Base-by-base conservation (phyloP, 2,329 filamentous ascomycete species). In the Dactylonectria macrodidyma region DNA sequence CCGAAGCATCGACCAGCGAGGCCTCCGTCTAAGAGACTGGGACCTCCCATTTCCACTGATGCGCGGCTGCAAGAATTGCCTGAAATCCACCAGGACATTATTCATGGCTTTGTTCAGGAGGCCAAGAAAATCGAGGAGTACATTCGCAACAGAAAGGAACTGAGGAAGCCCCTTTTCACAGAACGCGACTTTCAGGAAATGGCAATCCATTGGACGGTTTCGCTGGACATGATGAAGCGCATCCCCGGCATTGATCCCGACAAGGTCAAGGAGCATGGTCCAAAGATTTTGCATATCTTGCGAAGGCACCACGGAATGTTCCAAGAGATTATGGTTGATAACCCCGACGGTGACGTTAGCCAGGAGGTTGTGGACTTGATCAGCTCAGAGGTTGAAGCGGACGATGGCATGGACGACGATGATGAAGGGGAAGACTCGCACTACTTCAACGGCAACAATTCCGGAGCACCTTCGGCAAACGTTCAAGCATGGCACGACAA, bases 101-200 rank as follows among this genome's bases (percentile, higher is more conserved):
- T 95, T n/a, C 81, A 87, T 24, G 82, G 86, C 34, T 96, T 95
- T 76, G 85, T 94, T 24, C 77, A 81, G 1, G 85, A 89, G 52
- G 93, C 92, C 1, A 90, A 88, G 73, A 80, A 80, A 22, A 62
- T 89, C 16, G 89, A 92, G 72, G 88, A 91, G 73, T 82, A 85
- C 1, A 83, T 95, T 26, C 87, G 91, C 73, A 88, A 89, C 69
- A 83, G 84, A 26, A 88, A 88, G 58, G 83, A 84, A 5, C 80
- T 92, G 36, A 86, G 88, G 9, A 83, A 84, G 24, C 85, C 87
- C 4, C 83, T 91, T 1, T 96, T 96, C 77, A 90, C 89, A 0
- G 91, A 94, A 67, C 85, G 85, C 24, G 86, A 93, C 14, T 86
- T 95, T 58, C 89, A 91, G 41, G 88, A 92, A 72, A 95, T 96